Base-by-base conservation (phyloP, 1,284 basidiomycete genomes). In the Leccinum laetum region DNA sequence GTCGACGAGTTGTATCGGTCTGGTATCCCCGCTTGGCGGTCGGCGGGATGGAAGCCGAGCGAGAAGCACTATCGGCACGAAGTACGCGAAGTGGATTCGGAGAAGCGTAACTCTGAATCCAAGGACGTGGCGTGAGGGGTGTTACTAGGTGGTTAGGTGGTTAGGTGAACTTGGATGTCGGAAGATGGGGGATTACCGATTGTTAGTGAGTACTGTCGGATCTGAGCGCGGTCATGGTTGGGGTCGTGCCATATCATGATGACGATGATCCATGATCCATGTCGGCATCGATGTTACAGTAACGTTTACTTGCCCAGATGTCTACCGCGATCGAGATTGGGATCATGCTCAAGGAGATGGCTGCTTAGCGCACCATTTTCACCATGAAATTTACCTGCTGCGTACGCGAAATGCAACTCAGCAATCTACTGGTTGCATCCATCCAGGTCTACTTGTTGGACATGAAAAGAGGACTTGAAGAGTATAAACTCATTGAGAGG, bases 1-100 rank as follows among this genome's bases (percentile, higher is more conserved):
- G 74, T 75, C 60, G 71, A 78, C 60, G 75, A 73, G 49, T 14
- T 73, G 64, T 77, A 76, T 49, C 61, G 69, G 39, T 75, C 74
- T 65, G 72, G 74, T 14, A 18, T 69, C 13, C 56, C 62, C 0
- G 64, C 73, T 13, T 76, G 73, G 72, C 71, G 64, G 5, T 73
- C 71, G 11, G 63, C 56, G 21, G 67, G 60, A 24, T 77, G 74
- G 73, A 67, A 24, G 49, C 75, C 68, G 9, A 63, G 70, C 21
- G 67, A 71, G 67, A 78, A 75, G 61, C 67, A 64, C 24, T 63
- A 72, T 52, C 68, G 46, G 9, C 68, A 65, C 13, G 62, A 65
- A 21, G 63, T 46, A 18, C 59, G 44, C 5, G 59, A 69, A 24
- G 52, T 53, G 21, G 46, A 67, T 24, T 55, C 53, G 14, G 69